phyloP scores from a whole-genome alignment of 2,329 filamentous ascomycete species.

The Verticillium alfalfae region DNA sequence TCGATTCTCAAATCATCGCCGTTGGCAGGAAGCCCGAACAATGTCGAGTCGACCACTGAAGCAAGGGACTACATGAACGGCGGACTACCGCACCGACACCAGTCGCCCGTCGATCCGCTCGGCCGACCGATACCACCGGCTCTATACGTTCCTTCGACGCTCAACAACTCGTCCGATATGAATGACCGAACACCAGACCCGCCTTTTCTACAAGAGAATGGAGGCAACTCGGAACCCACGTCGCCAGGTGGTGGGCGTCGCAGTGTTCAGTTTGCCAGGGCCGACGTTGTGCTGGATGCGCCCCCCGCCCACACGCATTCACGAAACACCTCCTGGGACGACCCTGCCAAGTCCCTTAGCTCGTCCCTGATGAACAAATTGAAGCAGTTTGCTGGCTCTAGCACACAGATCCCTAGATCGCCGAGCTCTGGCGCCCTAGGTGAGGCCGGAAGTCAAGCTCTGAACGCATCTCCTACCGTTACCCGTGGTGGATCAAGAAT shows the following conservation, averaged over 20 bases:
- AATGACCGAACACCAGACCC: background rate
- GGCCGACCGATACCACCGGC: background rate
- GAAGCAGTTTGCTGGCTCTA: conserved; percentile 61
- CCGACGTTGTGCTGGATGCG: conserved; percentile 42
- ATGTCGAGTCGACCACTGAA: conserved; percentile 13
- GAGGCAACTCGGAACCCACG: background rate
- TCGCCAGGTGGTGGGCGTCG: background rate
- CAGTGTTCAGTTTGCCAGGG: conserved; percentile 71
- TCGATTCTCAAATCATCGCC: conserved; percentile 4
- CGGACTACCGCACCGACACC: conserved; percentile 22
- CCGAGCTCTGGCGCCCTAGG: conserved; percentile 22
- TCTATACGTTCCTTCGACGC: conserved; percentile 1
- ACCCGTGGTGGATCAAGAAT: conserved; percentile 40
- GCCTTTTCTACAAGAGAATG: background rate
- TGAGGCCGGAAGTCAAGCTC: conserved; percentile 32
- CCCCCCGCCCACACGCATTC: conserved; percentile 50
- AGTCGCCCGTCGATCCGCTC: conserved; percentile 14
- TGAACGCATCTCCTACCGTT: conserved; percentile 41
- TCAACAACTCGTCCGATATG: background rate
- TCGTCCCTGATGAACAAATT: conserved; percentile 73
- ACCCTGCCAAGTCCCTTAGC: conserved; percentile 54
- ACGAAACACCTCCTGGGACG: conserved; percentile 61
- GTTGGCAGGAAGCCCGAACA: conserved; percentile 11
- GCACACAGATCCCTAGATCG: conserved; percentile 37
- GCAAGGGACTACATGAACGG: conserved; percentile 32